A percentile compares a stretch with the other conserved stretches of the same genome.
These are phyloP conservation scores for Hordeum vulgare DNA, from an alignment of 176 grass and related monocot genomes.

Conservation along the genomic window DNA sequence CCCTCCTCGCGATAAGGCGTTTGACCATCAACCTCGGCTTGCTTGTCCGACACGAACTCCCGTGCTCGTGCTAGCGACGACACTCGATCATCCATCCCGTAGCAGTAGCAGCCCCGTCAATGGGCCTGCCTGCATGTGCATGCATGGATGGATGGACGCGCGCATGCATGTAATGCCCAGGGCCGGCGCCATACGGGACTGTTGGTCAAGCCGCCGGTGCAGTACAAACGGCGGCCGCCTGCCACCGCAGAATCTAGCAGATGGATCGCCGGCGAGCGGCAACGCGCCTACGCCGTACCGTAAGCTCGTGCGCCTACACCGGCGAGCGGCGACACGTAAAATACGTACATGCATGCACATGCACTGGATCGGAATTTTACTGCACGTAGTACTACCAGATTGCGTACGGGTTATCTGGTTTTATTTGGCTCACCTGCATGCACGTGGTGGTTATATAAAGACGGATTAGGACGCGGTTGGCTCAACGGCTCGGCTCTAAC, in stretches of 20 bases:
- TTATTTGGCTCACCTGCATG: background rate
- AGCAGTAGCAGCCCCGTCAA: background rate
- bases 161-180: background rate
- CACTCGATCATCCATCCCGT: background rate
- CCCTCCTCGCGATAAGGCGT: background rate
- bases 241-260: background rate
- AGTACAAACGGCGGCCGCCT: background rate
- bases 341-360: background rate
- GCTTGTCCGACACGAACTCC: background rate
- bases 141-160: background rate
- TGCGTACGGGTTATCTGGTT: background rate
- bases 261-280: background rate
- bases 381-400: background rate
- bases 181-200: background rate
- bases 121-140: background rate
- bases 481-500: constrained; percentile 20
- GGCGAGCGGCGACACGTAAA: background rate
- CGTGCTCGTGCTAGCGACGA: background rate
- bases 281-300: background rate
- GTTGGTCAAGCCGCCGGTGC: background rate
- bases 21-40: background rate
- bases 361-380: background rate
- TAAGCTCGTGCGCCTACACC: background rate
- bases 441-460: background rate
- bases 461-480: constrained; percentile 33